Percentiles rank a stretch among this genome's conserved stretches.
These are phyloP conservation scores for Tolypocladium pustulatum DNA, from an alignment of 2,329 filamentous ascomycete species.

Conservation along the genomic window DNA sequence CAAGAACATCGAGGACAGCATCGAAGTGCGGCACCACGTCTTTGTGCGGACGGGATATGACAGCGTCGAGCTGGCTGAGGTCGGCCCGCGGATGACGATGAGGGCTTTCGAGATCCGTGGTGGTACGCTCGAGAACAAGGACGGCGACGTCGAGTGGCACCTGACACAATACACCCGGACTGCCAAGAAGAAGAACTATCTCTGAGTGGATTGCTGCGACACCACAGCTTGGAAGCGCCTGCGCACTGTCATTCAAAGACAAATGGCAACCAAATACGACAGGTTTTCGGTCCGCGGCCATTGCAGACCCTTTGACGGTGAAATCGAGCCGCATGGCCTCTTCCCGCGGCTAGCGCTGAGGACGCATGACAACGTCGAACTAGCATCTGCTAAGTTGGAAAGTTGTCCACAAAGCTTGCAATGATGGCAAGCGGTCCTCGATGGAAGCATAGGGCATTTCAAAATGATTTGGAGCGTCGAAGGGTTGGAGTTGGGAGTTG, in stretches of 20 bases:
- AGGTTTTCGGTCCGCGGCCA: neutral
- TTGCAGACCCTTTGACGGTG: neutral
- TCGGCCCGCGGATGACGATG: slow-evolving; percentile 96
- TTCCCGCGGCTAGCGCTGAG: neutral
- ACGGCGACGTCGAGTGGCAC: slow-evolving; percentile 94
- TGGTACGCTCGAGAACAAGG: slow-evolving; percentile 86
- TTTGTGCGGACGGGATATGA: slow-evolving; percentile 90
- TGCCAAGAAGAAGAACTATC: slow-evolving; percentile 64
- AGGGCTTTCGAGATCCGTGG: slow-evolving; percentile 84
- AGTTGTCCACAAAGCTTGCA: neutral
- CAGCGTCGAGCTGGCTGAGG: slow-evolving; percentile 78
- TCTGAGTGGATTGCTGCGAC: neutral
- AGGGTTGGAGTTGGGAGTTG: neutral
- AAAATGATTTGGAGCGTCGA: neutral
- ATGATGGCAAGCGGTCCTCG: neutral
- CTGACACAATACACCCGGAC: slow-evolving; percentile 93
- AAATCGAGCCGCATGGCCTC: neutral
- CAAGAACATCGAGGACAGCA: slow-evolving; percentile 86
- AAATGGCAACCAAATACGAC: neutral
- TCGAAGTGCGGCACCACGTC: slow-evolving; percentile 74
- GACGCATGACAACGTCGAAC: neutral
- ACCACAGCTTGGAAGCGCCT: neutral
- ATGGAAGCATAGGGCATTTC: no score
- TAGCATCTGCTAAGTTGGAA: neutral
- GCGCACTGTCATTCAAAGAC: neutral